These are phyloP conservation scores for Clohesyomyces aquaticus DNA, from an alignment of 495 filamentous ascomycete genomes.

Conservation along the genomic window DNA sequence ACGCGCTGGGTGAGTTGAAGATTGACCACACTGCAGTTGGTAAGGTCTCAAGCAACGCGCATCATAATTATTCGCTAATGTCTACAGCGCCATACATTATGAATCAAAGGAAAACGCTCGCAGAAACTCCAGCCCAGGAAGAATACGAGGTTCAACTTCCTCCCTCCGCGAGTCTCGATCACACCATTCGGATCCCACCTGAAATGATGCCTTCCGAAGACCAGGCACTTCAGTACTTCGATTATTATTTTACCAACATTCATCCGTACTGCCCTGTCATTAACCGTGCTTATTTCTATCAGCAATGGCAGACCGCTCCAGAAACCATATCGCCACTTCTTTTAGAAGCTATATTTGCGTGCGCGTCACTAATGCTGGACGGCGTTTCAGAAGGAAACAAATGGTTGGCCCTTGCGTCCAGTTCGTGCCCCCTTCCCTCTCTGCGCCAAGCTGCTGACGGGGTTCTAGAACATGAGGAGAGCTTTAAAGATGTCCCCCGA, in stretches of 20 bases:
- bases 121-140: conserved; percentile 76
- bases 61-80: conserved; percentile 39
- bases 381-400: conserved; percentile 84
- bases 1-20: conserved; percentile 83
- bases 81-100: conserved; percentile 79
- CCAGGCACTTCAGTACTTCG: conserved; percentile 81
- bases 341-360: conserved; percentile 94
- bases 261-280: conserved; percentile 97
- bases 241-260: conserved; percentile 88
- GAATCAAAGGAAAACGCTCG: conserved; percentile 67
- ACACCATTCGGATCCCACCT: conserved; percentile 84
- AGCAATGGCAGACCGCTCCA: conserved; percentile 87
- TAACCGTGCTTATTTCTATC: conserved; percentile 81
- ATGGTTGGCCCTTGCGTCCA: conserved; percentile 91
- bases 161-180: conserved; percentile 66
- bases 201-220: conserved; percentile 92
- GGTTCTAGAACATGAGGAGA: conserved; percentile 80
- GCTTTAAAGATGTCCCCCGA: conserved; percentile 92
- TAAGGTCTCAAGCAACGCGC: conserved; percentile 52
- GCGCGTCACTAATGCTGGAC: conserved; percentile 79
- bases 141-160: conserved; percentile 68
- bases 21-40: conserved; percentile 89
- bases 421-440: conserved; percentile 56
- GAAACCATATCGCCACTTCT: conserved; percentile 88
- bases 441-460: conserved; percentile 28